Conservation (phyloP, 1,284 basidiomycete genomes). For the Ustilago esculenta region DNA sequence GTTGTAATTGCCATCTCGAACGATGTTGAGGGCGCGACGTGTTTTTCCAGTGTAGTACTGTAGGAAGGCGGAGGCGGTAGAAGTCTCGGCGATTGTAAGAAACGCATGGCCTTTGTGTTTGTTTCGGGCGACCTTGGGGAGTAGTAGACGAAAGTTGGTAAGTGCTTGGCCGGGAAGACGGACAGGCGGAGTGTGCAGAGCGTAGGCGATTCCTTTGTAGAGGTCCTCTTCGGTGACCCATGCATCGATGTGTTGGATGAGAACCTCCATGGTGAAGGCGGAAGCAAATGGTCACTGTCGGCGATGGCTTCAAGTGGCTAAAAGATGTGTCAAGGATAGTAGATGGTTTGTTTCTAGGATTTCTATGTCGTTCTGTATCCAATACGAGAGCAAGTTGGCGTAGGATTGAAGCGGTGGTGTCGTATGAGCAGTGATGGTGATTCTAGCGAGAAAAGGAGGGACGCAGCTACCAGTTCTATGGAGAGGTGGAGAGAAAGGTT, state of each 20-base stretch:
- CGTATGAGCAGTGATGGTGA: no score
- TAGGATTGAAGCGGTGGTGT: no score
- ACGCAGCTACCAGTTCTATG: no score
- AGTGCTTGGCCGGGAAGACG: slow-evolving; percentile 7
- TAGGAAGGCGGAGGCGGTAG: slow-evolving; percentile 24
- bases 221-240: slow-evolving; percentile 40
- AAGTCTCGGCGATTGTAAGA: slow-evolving; percentile 27
- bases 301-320: no score
- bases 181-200: slow-evolving; percentile 26
- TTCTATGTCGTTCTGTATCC: no score
- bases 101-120: slow-evolving; percentile 21
- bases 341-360: no score
- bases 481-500: no score
- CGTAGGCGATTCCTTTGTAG: slow-evolving; percentile 20
- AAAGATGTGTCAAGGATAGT: no score
- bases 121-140: slow-evolving; percentile 1
- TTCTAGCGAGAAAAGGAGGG: no score
- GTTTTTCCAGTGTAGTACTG: slow-evolving; percentile 10
- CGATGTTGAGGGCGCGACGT: slow-evolving; percentile 6
- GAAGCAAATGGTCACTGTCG: not conserved
- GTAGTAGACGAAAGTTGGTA: slow-evolving; percentile 22
- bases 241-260: slow-evolving; percentile 13
- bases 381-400: no score
- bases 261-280: slow-evolving; percentile 27
- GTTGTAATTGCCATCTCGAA: slow-evolving; percentile 6